A percentile compares a stretch with the other conserved stretches of the same genome.
Conservation (phyloP, 345 rosid species). For the Eucalyptus marginata region DNA sequence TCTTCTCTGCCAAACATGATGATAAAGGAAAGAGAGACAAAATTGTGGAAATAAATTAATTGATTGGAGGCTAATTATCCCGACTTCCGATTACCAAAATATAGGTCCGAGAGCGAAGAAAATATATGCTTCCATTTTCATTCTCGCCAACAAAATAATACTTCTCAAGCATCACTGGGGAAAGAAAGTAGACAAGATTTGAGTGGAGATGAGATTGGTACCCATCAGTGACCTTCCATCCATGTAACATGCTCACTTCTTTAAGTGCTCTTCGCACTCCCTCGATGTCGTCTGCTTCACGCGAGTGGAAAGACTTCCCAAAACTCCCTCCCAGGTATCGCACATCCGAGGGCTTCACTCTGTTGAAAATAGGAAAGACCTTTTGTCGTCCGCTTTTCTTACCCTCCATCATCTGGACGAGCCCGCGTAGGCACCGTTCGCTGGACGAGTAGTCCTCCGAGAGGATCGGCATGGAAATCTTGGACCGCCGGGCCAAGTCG, state of each 20-base stretch:
- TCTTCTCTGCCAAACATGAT: not conserved
- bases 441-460: not conserved
- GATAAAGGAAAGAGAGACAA: not conserved
- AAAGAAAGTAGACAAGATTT: not conserved
- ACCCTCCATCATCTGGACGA: not conserved
- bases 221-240: not conserved
- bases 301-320: not conserved
- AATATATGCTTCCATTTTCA: not conserved
- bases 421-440: not conserved
- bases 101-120: not conserved
- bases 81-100: too few species aligned
- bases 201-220: not conserved
- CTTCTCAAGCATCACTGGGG: not conserved
- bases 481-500: not conserved
- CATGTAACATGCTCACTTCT: not conserved
- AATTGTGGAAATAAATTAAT: not conserved
- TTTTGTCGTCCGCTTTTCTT: not conserved
- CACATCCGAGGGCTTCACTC: not conserved
- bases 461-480: not conserved
- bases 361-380: not conserved
- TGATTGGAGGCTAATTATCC: not conserved
- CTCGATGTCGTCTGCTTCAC: not conserved
- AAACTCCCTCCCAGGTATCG: not conserved
- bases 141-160: not conserved
- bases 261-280: not conserved